These are phyloP conservation scores for Begonia peltatifolia DNA, from an alignment of 306 rosid genomes.

Conservation along the genomic window DNA sequence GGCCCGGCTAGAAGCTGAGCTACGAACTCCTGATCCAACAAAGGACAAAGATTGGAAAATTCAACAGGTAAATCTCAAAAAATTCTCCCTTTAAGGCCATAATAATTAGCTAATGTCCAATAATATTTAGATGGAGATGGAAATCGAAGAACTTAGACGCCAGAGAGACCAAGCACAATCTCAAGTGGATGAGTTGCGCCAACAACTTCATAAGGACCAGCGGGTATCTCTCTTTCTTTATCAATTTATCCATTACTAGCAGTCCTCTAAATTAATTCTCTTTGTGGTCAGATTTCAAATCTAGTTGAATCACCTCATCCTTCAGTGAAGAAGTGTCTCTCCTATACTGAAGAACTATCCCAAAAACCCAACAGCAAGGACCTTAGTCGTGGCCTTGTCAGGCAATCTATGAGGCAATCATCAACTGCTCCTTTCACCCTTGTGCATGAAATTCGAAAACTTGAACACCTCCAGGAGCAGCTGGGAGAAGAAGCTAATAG, in stretches of 20 bases:
- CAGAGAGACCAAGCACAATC: constrained; percentile 86
- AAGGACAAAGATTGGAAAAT: constrained; percentile 79
- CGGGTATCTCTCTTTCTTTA: constrained; percentile 32
- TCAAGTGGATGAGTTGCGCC: constrained; percentile 70
- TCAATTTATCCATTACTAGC: not conserved
- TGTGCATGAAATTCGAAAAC: constrained; percentile 97
- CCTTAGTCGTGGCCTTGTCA: constrained; percentile 31
- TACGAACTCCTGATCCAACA: constrained; percentile 85
- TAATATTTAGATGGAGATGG: constrained; percentile 79
- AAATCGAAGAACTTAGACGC: constrained; percentile 78
- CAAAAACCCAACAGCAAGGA: constrained; percentile 36
- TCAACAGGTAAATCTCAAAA: constrained; percentile 56
- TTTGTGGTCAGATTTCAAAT: constrained; percentile 37
- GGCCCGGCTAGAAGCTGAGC: constrained; percentile 87
- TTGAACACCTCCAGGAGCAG: constrained; percentile 97
- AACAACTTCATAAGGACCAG: constrained; percentile 64
- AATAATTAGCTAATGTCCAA: constrained; percentile 6
- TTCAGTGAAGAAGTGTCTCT: constrained; percentile 83
- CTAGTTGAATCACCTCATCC: constrained; percentile 39
- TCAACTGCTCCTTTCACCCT: constrained; percentile 95
- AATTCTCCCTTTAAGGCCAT: not conserved
- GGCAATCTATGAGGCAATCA: constrained; percentile 92
- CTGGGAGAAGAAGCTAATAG: constrained; percentile 96
- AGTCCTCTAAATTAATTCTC: not conserved
- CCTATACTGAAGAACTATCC: constrained; percentile 51